These are phyloP conservation scores for Solanum pimpinellifolium DNA, from an alignment of 257 asterid species.

Conservation along the genomic window DNA sequence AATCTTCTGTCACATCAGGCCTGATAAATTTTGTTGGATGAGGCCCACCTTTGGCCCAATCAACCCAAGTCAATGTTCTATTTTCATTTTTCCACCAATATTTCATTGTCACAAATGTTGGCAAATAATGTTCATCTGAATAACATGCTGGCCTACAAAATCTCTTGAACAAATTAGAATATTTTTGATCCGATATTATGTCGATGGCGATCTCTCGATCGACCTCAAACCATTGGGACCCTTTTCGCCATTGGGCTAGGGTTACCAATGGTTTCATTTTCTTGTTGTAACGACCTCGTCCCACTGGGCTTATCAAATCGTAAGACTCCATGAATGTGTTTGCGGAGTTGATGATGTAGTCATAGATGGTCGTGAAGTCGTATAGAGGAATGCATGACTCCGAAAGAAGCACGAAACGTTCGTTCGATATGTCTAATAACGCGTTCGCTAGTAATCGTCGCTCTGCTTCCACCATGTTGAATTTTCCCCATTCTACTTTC, in stretches of 20 bases:
- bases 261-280: slow-evolving; percentile 40
- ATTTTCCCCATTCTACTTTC: slow-evolving; percentile 52
- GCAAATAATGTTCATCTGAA: slow-evolving; percentile 71
- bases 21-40: slow-evolving; percentile 47
- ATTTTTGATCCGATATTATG: slow-evolving; percentile 24
- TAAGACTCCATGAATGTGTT: slow-evolving; percentile 45
- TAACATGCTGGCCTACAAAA: slow-evolving; percentile 58
- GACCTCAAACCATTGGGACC: slow-evolving; percentile 66
- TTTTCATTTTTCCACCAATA: slow-evolving; percentile 27
- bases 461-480: slow-evolving; percentile 83
- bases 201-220: slow-evolving; percentile 41
- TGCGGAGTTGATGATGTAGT: slow-evolving; percentile 30
- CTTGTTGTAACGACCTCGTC: slow-evolving; percentile 52
- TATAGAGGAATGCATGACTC: slow-evolving; percentile 62
- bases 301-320: slow-evolving; percentile 42
- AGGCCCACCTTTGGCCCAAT: slow-evolving; percentile 74
- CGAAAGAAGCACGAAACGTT: slow-evolving; percentile 63
- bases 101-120: slow-evolving; percentile 39
- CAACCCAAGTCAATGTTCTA: slow-evolving; percentile 80
- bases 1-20: slow-evolving; percentile 20
- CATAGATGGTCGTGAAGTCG: slow-evolving; percentile 45
- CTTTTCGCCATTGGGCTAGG: slow-evolving; percentile 49
- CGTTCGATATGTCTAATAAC: slow-evolving; percentile 64
- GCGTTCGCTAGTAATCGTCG: slow-evolving; percentile 76
- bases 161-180: slow-evolving; percentile 18